Base-by-base conservation (phyloP, 2,329 filamentous ascomycete species). In the Aspergillus sp. region DNA sequence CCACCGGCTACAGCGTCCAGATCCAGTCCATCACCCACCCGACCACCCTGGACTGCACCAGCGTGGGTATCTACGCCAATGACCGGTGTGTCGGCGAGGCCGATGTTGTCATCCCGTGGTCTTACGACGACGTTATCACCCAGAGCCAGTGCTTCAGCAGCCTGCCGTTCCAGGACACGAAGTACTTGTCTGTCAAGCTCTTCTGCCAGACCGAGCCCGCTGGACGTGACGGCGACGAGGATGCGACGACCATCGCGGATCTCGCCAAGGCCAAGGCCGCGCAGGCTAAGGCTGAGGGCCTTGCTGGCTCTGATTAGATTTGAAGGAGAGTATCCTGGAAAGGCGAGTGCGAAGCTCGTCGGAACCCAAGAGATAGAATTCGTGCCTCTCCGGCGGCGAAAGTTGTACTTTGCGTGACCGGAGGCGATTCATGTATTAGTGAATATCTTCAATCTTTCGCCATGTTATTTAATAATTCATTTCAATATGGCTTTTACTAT, bases 1-100 rank as follows among this genome's bases (percentile, higher is more conserved):
- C 60, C 49, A 41, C 56, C 36, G 36, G 56, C 45, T 62, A 57
- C 49, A 50, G 52, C 8, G 48, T 62, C 38, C 35, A 33, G 17
- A 52, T 49, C 2, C 35, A 47, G 3, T 33, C 51, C 6, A 24
- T 61, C 40, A 60, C 49, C 51, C 43, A 50, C 11, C 48, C 56
- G 11, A 52, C 56, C 9, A 30, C 43, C 3, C 4, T 32, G 2
- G 24, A 43, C 11, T 62, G 60, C 47, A 47, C 51, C 24, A 57
- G 38, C 33, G 41, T 61, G 5, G 54, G 32, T 10, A 32, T 61
- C 44, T 61, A 52, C 26, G 38, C 49, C 22, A 56, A 58, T 43
- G 42, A 47, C 4, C 43, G 52, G 20, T 62, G 60, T 42, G 30
- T 17, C 1, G 60, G 60, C 14, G 6, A 40, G 9, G 52, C 60